These are phyloP conservation scores for Polygonum maritimum DNA, from an alignment of 148 eudicot species.

Conservation along the genomic window DNA sequence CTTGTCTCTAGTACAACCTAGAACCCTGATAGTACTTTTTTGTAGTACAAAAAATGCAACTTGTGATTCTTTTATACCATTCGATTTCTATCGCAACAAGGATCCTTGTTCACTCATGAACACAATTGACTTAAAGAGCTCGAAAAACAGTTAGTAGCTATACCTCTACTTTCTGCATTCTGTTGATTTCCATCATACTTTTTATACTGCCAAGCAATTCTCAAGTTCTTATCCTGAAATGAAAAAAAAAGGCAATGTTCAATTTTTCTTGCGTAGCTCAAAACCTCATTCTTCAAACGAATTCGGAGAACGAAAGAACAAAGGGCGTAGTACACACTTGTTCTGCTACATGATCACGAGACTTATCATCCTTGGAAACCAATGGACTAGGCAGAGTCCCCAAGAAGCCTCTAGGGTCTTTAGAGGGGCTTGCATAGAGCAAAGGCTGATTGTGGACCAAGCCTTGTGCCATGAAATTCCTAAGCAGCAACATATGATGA, in stretches of 20 bases:
- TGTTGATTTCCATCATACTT: conserved; percentile 65
- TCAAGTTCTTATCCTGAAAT: conserved; percentile 64
- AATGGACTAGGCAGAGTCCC: conserved; percentile 82
- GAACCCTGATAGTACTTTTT: not conserved
- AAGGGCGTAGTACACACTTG: conserved; percentile 33
- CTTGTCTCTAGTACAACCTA: not conserved
- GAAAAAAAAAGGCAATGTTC: not conserved
- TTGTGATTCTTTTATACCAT: not conserved
- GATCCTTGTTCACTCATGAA: not conserved
- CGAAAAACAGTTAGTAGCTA: not conserved
- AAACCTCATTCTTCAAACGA: not conserved
- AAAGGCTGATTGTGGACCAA: conserved; percentile 81
- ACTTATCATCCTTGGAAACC: conserved; percentile 62
- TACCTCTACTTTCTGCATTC: conserved; percentile 48
- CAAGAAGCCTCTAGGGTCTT: conserved; percentile 80
- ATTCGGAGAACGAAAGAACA: not conserved
- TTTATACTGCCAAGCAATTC: conserved; percentile 96
- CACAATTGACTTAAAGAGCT: not conserved
- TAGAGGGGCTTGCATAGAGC: conserved; percentile 77
- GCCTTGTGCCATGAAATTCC: conserved; percentile 98
- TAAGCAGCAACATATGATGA: conserved; percentile 88
- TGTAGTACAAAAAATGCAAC: not conserved
- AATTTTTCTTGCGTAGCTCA: too few species aligned
- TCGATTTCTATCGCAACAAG: not conserved
- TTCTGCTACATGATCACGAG: conserved; percentile 43